Evolutionary conservation across 148 eudicot species (phyloP), one percentile per base, ranked within the genome.

Genomic region (Vaccinium vitisidaea): DNA sequence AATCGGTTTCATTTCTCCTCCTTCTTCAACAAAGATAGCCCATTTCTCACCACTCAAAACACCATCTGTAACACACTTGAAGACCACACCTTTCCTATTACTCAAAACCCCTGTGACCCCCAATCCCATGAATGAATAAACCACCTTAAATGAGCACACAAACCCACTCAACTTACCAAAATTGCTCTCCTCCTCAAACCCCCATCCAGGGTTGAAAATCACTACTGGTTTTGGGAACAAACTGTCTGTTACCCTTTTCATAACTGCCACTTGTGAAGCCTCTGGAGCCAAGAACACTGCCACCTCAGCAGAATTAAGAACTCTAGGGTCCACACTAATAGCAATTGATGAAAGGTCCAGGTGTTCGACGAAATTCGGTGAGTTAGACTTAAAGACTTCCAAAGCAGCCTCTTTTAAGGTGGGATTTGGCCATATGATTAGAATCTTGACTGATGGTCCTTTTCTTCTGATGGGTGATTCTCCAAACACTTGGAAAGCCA

Each of bases 71-170:
- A 90, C 95, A 84, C 89, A 93, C 88, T 90, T 92, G 71, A 93
- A 94, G 30, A 97, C 87, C 80, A 94, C 89, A 15, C 99, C 99
- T 75, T 90, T 92, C 88, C 95, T 87, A 92, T 88, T 94, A 70
- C 94, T 97, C 85, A 97, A 84, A 81, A 97, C 53, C 84, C 99
- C 99, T 90, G 92, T 91, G 30, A 96, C 99, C 81, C 92, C 98
- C 88, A 94, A 89, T 6, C 98, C 99, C 87, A 91, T 84, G 83
- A 96, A 96, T n/a, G 99, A 94, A 87, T 93, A 96, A 23, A 96
- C 85, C 54, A 96, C 99, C 19, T 94, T 93, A 78, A 96, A 96
- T 55, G 99, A 92, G 15, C 91, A 88, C 78, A 89, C 84, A 90
- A 97, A 94, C 2, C 89, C 82, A 23, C 90, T 84, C 89, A 91